Conservation (phyloP, 2,329 filamentous ascomycete genomes). For the Chaetomiaceae sp. region DNA sequence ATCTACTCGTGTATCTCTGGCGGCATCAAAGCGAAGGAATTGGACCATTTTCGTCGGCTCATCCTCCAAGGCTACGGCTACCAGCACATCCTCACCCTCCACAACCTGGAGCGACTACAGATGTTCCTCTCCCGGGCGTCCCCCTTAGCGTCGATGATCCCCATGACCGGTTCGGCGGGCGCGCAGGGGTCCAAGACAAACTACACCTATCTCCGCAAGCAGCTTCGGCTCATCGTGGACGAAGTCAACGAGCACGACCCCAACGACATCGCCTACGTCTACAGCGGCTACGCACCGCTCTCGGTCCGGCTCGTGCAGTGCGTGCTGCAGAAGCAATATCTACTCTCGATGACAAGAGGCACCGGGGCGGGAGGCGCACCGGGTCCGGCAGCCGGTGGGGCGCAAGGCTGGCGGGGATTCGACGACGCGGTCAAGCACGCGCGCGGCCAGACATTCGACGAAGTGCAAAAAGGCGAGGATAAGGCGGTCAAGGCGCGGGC, state of each 20-base stretch:
- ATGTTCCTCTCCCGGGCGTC: conserved; percentile 75
- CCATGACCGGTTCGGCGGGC: conserved; percentile 58
- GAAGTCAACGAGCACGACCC: conserved; percentile 95
- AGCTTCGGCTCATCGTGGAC: conserved; percentile 84
- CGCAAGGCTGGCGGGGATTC: conserved; percentile 87
- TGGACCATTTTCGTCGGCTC: conserved; percentile 82
- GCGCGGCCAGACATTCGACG: conserved; percentile 83
- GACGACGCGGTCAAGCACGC: conserved; percentile 88
- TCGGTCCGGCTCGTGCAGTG: conserved; percentile 89
- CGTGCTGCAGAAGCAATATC: conserved; percentile 82
- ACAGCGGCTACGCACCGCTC: conserved; percentile 92
- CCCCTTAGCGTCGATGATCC: conserved; percentile 74
- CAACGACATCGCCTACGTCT: conserved; percentile 95
- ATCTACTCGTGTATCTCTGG: conserved; percentile 87
- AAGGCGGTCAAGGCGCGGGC: conserved; percentile 84
- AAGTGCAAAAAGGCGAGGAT: conserved; percentile 86
- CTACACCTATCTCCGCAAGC: conserved; percentile 81
- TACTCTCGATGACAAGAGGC: conserved; percentile 66
- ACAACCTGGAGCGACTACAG: conserved; percentile 82
- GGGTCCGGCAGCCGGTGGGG: conserved; percentile 49
- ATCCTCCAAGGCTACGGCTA: conserved; percentile 92
- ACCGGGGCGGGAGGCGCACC: conserved; percentile 45
- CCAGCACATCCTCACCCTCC: conserved; percentile 86
- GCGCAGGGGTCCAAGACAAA: conserved; percentile 72
- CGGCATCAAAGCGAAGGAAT: conserved; percentile 81